These are phyloP conservation scores for Pyrenophora seminiperda DNA, from an alignment of 2,329 filamentous ascomycete genomes.

Conservation along the genomic window DNA sequence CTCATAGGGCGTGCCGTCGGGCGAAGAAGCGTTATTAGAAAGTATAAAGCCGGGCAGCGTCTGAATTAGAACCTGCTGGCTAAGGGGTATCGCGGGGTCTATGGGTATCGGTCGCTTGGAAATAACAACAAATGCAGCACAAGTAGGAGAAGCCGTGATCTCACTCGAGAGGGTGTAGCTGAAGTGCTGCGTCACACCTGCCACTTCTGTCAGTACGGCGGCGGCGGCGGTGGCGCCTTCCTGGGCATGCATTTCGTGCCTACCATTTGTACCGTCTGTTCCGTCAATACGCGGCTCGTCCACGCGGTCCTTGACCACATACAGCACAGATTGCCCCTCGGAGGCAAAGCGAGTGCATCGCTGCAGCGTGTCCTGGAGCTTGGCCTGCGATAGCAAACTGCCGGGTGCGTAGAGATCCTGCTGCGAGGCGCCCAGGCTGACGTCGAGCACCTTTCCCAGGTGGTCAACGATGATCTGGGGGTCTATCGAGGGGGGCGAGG, in stretches of 20 bases:
- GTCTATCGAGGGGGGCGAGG: conserved; percentile 51
- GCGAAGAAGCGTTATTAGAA: conserved; percentile 69
- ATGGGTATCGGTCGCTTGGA: conserved; percentile 89
- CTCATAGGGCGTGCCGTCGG: conserved; percentile 85
- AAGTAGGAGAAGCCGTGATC: conserved; percentile 78
- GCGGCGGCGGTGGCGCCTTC: conserved; percentile 11
- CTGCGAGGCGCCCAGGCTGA: conserved; percentile 60
- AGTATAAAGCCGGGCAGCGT: conserved; percentile 84
- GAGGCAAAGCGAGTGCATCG: conserved; percentile 87
- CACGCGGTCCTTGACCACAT: conserved; percentile 82
- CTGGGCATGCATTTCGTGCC: conserved; percentile 15
- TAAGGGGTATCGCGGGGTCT: conserved; percentile 79
- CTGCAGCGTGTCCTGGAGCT: conserved; percentile 78
- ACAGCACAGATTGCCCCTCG: conserved; percentile 85
- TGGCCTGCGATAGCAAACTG: conserved; percentile 77
- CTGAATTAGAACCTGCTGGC: conserved; percentile 88
- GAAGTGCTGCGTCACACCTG: conserved; percentile 58
- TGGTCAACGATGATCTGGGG: conserved; percentile 56
- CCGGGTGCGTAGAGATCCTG: conserved; percentile 79
- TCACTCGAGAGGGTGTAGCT: conserved; percentile 82
- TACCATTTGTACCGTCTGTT: conserved; percentile 41
- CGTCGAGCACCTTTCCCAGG: conserved; percentile 54
- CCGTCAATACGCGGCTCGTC: conserved; percentile 49
- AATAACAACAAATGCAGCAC: conserved; percentile 82
- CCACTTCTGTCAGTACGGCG: conserved; percentile 45